Evolutionary conservation across 495 filamentous ascomycete species (phyloP).

Genomic region (Parmelia sp.): DNA sequence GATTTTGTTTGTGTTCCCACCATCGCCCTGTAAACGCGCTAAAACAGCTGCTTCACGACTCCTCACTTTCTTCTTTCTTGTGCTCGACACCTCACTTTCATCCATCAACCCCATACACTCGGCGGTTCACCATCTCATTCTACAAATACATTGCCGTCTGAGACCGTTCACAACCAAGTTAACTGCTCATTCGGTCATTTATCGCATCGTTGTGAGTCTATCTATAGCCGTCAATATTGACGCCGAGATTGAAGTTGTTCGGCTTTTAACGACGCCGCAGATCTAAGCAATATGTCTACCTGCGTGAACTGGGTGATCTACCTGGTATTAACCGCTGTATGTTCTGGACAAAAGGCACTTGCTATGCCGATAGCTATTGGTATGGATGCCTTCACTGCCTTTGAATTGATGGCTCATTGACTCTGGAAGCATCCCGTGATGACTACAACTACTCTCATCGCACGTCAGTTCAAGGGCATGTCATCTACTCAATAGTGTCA

Average conservation of each 20-base stretch:
- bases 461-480: neutral
- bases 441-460: neutral
- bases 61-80: neutral
- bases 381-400: neutral
- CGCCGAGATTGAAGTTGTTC: neutral
- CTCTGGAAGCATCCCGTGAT: neutral
- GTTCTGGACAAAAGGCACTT: neutral
- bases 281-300: neutral
- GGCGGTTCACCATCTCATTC: neutral
- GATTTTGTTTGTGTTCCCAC: neutral
- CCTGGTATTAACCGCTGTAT: neutral
- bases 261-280: neutral
- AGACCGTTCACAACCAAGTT: neutral
- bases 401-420: neutral
- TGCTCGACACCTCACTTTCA: neutral
- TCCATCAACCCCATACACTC: neutral
- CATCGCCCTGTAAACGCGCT: neutral
- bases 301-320: neutral
- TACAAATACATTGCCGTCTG: neutral
- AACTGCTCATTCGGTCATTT: neutral
- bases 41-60: neutral
- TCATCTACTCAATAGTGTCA: neutral
- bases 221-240: neutral
- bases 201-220: neutral
- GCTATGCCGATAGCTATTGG: neutral